A percentile compares a stretch with the other conserved stretches of the same genome.
Conservation (phyloP, 169 alveolate species). For the Cryptosporidium ryanae region DNA sequence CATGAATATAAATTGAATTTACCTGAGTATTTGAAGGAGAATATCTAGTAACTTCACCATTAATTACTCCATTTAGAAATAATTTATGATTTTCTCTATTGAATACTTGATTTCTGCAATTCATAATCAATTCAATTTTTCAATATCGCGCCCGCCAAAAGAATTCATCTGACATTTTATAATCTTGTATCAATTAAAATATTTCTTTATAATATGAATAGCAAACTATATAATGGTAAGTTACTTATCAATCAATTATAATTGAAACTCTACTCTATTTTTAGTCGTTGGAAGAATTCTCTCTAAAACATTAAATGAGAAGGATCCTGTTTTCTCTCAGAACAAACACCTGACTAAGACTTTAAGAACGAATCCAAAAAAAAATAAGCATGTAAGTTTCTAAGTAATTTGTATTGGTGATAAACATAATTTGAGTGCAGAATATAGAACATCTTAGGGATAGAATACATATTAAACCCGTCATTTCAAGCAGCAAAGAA, state of each 20-base stretch:
- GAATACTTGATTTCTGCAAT: background rate
- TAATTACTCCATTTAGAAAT: background rate
- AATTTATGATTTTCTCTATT: constrained; percentile 27
- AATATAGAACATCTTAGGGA: background rate
- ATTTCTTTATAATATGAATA: background rate
- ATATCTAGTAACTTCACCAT: background rate
- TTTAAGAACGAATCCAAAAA: background rate
- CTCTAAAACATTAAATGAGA: constrained; percentile 4
- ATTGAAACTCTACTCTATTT: background rate
- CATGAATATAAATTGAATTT: constrained; percentile 46
- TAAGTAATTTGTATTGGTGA: background rate
- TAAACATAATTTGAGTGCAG: constrained; percentile 15
- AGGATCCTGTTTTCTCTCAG: constrained; percentile 57
- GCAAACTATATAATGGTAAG: background rate
- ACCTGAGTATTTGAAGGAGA: constrained; percentile 2
- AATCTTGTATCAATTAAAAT: background rate
- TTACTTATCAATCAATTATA: background rate
- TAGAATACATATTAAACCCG: background rate
- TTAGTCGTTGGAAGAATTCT: constrained; percentile 55
- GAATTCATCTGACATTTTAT: background rate
- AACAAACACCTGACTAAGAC: background rate
- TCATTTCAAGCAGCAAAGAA: constrained; percentile 9
- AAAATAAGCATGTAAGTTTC: background rate
- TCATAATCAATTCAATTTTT: background rate
- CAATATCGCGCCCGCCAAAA: constrained; percentile 2